Percentiles rank a stretch among this genome's conserved stretches.
These are phyloP conservation scores for Trifolium pratense DNA, from an alignment of 306 rosid genomes.

Conservation along the genomic window DNA sequence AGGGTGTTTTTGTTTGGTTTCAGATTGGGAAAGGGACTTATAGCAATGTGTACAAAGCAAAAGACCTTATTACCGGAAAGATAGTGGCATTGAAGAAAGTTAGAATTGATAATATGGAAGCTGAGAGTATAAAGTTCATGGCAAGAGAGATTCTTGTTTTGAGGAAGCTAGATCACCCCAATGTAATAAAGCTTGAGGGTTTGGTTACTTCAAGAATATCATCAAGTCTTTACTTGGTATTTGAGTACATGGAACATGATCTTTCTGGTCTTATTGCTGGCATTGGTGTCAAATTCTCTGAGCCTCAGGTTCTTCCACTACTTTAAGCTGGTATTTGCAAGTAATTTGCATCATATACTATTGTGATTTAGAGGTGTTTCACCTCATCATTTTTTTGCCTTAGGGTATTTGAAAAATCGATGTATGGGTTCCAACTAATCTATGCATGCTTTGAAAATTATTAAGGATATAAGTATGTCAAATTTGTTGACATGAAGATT, in stretches of 20 bases:
- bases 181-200: neutral
- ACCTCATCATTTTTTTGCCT: neutral
- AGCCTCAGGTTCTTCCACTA: neutral
- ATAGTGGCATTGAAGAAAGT: constrained; percentile 90
- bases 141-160: constrained; percentile 13
- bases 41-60: constrained; percentile 6
- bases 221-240: neutral
- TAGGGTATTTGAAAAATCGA: no score
- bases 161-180: neutral
- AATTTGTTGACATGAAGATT: neutral
- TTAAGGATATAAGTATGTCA: neutral
- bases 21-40: constrained; percentile 5
- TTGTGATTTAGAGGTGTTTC: neutral
- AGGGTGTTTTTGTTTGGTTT: neutral
- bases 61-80: constrained; percentile 54
- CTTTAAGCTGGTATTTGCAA: neutral
- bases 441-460: no score
- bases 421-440: no score
- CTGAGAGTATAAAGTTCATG: neutral
- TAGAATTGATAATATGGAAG: neutral
- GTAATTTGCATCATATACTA: neutral
- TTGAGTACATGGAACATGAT: constrained; percentile 13
- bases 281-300: neutral
- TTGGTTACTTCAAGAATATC: constrained; percentile 4
- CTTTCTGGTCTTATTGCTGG: constrained; percentile 5